Base-by-base conservation (phyloP, 192 early-diverging fungal species). In the Coemansia brasiliensis region DNA sequence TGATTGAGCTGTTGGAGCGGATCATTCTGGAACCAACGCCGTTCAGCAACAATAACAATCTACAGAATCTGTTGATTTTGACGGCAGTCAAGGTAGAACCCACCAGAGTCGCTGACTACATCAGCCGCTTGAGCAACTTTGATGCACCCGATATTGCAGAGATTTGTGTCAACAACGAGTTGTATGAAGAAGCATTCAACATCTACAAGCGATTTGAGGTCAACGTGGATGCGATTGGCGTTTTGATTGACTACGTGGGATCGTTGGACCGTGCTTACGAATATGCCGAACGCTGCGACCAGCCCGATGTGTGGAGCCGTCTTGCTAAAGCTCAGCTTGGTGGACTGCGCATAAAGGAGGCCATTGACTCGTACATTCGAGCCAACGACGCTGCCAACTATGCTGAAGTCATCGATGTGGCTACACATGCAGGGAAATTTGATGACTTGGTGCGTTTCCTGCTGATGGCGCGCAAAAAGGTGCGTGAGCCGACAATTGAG, bases 101-200 rank as follows among this genome's bases (percentile, higher is more conserved):
- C 39, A 57, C 86, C 38, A 86, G 91, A 57, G 96, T 99, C 13
- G 96, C 95, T 83, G 94, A 97, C 52, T 99, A 95, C 60, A 89
- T 99, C 54, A 86, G 83, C n/a, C 89, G 94, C 29, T 83, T 99
- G 37, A 86, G 92, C 63, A 98, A 96, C 85, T 98, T 86, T 73
- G 95, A 99, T 68, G 95, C 94, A 1, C 90, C 94, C 3, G 95
- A 99, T 69, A 94, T 99, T 83, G 97, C 97, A 7, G 89, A 92
- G 57, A 92, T 98, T 51, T 94, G 93, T 62, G 86, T 97, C 68
- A 89, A 88, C 54, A 87, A 83, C 62, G 88, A 89, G 21, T 68
- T 99, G 45, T 91, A 82, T 62, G 97, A 99, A 80, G 97, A 99
- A 74, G 97, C 95, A 2, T 98, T 97, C 64, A 80, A 85, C 38